Evolutionary conservation across 1,139 yeast genomes (phyloP).

Genomic region (Wickerhamomyces sp.): DNA sequence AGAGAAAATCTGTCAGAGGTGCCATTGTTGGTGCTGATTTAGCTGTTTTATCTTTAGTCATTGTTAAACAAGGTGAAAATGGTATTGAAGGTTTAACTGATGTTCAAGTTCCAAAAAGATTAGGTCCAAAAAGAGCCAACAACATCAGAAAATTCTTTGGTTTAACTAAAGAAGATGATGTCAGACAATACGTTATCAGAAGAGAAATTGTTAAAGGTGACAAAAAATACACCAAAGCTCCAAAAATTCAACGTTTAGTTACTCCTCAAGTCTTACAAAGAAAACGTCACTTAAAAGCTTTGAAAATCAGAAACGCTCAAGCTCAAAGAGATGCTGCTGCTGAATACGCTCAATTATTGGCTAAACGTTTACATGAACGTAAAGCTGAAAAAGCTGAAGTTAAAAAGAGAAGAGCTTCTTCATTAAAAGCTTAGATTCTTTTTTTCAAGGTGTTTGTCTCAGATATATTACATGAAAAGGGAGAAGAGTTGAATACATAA

Average conservation of each 20-base stretch:
- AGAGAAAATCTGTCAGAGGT: slow-evolving; percentile 99
- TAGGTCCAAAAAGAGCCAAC: slow-evolving; percentile 99
- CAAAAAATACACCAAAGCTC: slow-evolving; percentile 99
- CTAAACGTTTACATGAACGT: slow-evolving; percentile 97
- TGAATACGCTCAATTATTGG: slow-evolving; percentile 98
- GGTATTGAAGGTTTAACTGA: slow-evolving; percentile 96
- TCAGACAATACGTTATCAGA: slow-evolving; percentile 92
- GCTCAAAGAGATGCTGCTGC: slow-evolving; percentile 99
- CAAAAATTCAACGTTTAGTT: slow-evolving; percentile 99
- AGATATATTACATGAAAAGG: background rate
- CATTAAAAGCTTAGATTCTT: slow-evolving; percentile 70
- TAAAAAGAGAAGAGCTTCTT: slow-evolving; percentile 99
- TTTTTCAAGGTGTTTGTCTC: background rate
- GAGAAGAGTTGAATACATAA: background rate
- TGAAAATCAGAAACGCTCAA: slow-evolving; percentile 95
- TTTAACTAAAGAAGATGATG: slow-evolving; percentile 95
- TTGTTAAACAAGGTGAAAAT: slow-evolving; percentile 94
- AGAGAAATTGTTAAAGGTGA: slow-evolving; percentile 98
- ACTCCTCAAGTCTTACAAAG: slow-evolving; percentile 99
- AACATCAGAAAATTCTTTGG: slow-evolving; percentile 99
- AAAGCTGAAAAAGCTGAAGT: slow-evolving; percentile 97
- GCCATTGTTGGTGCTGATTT: slow-evolving; percentile 96
- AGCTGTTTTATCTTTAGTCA: slow-evolving; percentile 86
- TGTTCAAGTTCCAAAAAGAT: slow-evolving; percentile 91
- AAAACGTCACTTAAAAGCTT: slow-evolving; percentile 95